Evolutionary conservation across 176 grass and related monocot genomes (phyloP).

Genomic region (Musa schizocarpa): DNA sequence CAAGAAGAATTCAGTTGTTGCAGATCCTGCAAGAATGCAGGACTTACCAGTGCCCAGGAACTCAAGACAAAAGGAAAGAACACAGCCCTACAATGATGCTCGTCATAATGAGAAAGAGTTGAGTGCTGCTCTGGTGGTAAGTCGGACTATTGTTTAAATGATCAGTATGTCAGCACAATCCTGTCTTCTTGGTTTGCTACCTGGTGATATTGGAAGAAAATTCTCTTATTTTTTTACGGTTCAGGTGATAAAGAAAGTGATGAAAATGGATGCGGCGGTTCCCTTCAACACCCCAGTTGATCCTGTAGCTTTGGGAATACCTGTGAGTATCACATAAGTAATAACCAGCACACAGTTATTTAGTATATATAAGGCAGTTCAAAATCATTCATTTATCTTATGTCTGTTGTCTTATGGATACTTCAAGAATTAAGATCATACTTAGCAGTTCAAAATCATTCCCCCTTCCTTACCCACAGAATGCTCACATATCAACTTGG

Average conservation of each 20-base stretch:
- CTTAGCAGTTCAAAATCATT: too few relatives aligned
- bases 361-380: background rate
- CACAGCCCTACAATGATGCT: slow-evolving; percentile 24
- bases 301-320: slow-evolving; percentile 80
- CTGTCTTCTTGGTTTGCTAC: background rate
- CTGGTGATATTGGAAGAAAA: background rate
- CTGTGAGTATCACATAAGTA: slow-evolving; percentile 53
- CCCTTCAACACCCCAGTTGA: slow-evolving; percentile 86
- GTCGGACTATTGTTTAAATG: slow-evolving; percentile 9
- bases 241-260: slow-evolving; percentile 93
- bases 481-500: too few relatives aligned
- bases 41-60: slow-evolving; percentile 20
- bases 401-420: background rate
- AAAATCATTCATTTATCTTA: background rate
- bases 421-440: too few relatives aligned
- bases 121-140: slow-evolving; percentile 44
- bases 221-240: slow-evolving; percentile 10
- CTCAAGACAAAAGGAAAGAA: slow-evolving; percentile 27
- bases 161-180: background rate
- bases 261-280: slow-evolving; percentile 85
- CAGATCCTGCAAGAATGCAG: slow-evolving; percentile 13
- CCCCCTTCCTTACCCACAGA: too few relatives aligned
- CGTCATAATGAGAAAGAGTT: slow-evolving; percentile 50
- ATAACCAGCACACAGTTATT: background rate
- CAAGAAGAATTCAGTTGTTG: slow-evolving; percentile 26